A percentile compares a stretch with the other conserved stretches of the same genome.
Conservation (phyloP, 106 monocot genomes). For the Gastrodia elata region DNA sequence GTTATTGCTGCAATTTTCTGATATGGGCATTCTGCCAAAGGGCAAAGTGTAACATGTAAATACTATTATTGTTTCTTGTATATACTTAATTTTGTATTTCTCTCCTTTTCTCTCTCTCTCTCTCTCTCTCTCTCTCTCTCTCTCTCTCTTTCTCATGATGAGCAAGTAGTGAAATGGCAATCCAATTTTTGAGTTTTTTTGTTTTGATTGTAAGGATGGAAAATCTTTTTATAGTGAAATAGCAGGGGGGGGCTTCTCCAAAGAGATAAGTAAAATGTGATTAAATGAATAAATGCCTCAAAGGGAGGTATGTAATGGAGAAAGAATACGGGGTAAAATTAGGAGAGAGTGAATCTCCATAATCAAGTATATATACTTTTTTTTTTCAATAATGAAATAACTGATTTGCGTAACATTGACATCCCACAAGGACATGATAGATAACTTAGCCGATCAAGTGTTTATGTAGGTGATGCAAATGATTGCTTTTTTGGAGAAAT, state of each 20-base stretch:
- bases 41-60: neutral
- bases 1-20: too few species aligned
- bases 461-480: too few species aligned
- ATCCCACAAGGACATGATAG: too few species aligned
- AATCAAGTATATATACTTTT: neutral
- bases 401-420: too few species aligned
- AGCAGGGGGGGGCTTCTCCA: too few species aligned
- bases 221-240: neutral
- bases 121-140: neutral
- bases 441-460: too few species aligned
- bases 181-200: neutral
- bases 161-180: neutral
- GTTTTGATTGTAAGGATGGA: neutral
- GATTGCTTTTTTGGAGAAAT: too few species aligned
- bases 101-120: too few species aligned
- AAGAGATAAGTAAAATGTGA: neutral
- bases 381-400: too few species aligned
- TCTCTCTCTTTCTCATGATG: neutral
- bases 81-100: neutral
- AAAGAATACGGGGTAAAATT: neutral
- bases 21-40: neutral
- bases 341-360: neutral
- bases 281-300: neutral
- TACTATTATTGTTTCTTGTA: neutral
- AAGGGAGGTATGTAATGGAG: neutral